Evolutionary conservation across 768 basidiomycete species (phyloP).

Genomic region (Xerocomellus amylosporus): DNA sequence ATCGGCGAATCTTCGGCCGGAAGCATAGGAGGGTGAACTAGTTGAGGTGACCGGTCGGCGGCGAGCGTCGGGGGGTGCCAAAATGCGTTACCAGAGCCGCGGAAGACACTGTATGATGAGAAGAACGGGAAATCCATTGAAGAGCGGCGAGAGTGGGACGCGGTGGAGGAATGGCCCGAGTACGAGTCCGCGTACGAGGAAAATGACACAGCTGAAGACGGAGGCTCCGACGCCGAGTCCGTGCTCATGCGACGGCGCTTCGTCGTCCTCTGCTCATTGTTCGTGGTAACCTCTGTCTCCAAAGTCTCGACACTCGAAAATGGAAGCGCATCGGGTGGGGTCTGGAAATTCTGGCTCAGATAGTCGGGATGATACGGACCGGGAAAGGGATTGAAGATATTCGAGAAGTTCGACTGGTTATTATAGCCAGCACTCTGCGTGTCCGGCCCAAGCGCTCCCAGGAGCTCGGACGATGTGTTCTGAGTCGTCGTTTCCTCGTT

Average conservation of each 20-base stretch:
- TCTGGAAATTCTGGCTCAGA: conserved; percentile 49
- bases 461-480: conserved; percentile 49
- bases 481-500: conserved; percentile 41
- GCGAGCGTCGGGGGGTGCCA: conserved; percentile 80
- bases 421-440: conserved; percentile 25
- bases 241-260: conserved; percentile 77
- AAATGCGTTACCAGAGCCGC: conserved; percentile 56
- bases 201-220: conserved; percentile 62
- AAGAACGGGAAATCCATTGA: conserved; percentile 69
- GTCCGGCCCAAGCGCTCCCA: conserved; percentile 43
- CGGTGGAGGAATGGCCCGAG: conserved; percentile 53
- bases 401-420: conserved; percentile 30
- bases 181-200: conserved; percentile 61
- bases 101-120: conserved; percentile 49
- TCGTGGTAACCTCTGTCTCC: conserved; percentile 38
- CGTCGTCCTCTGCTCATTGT: conserved; percentile 39
- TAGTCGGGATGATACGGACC: conserved; percentile 78
- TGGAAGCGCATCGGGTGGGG: conserved; percentile 50
- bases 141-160: conserved; percentile 56
- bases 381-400: conserved; percentile 50
- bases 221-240: conserved; percentile 47
- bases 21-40: conserved; percentile 72
- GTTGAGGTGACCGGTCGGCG: conserved; percentile 52
- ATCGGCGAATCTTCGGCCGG: conserved; percentile 62
- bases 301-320: conserved; percentile 49